Conservation (phyloP, 305 asterid genomes). For the Plantago coronopus region DNA sequence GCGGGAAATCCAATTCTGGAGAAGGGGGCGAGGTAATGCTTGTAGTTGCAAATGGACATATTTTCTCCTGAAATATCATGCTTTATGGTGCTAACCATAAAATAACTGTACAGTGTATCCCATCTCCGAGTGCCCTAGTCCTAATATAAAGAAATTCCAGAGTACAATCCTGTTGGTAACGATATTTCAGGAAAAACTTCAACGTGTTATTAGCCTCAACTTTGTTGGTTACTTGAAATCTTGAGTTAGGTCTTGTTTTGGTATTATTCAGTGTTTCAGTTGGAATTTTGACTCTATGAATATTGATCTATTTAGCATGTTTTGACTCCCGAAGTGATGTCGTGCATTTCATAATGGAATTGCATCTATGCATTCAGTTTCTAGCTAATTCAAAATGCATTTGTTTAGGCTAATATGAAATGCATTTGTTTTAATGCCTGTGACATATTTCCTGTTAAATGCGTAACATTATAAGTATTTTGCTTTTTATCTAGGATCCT, state of each 20-base stretch:
- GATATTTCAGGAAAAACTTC: neutral
- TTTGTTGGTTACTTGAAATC: neutral
- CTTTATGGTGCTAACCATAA: slow-evolving; percentile 7
- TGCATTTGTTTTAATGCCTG: slow-evolving; percentile 3
- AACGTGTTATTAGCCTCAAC: neutral
- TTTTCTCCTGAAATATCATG: slow-evolving; percentile 1
- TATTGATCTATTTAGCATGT: neutral
- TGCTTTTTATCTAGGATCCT: slow-evolving; percentile 67
- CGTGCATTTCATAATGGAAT: neutral
- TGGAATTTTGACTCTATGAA: neutral
- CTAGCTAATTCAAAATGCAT: slow-evolving; percentile 1
- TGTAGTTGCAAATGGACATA: neutral
- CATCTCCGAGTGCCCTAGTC: neutral
- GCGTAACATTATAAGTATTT: slow-evolving; percentile 11
- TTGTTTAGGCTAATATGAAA: slow-evolving; percentile 6
- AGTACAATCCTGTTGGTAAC: neutral
- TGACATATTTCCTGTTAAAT: slow-evolving; percentile 14
- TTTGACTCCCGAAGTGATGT: neutral
- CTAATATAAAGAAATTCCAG: neutral
- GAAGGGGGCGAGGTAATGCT: slow-evolving; percentile 98
- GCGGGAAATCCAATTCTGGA: slow-evolving; percentile 98
- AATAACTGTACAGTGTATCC: neutral
- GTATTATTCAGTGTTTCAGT: neutral
- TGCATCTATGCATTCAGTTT: slow-evolving; percentile 1
- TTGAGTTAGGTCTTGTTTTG: neutral